phyloP scores from a whole-genome alignment of 2,329 filamentous ascomycete species.

The Zymoseptoria pseudotritici region DNA sequence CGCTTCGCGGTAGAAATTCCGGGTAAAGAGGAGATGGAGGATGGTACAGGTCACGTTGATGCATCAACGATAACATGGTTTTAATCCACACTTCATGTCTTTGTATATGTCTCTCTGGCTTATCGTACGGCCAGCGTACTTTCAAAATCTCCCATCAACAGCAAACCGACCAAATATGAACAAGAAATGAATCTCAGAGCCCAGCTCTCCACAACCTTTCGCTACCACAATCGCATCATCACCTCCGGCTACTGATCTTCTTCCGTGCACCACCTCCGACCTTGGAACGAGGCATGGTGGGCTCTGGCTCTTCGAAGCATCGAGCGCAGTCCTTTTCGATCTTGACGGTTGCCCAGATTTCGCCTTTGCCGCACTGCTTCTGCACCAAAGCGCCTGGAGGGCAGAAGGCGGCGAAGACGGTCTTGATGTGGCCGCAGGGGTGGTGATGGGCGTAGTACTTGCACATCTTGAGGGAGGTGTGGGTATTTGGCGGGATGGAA shows the following conservation, averaged over 20 bases:
- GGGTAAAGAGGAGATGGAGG: neutral
- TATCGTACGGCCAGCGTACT: neutral
- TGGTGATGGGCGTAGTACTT: constrained; percentile 43
- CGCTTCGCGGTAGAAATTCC: neutral
- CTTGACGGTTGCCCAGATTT: constrained; percentile 32
- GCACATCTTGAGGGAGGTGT: constrained; percentile 34
- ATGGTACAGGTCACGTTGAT: neutral
- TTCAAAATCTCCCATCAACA: neutral
- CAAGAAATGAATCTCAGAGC: neutral
- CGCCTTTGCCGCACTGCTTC: constrained; percentile 25
- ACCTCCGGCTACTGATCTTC: constrained; percentile 11
- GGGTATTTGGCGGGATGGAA: neutral
- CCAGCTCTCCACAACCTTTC: neutral
- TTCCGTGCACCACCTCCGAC: constrained; percentile 11
- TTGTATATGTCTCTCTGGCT: neutral
- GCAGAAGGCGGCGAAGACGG: constrained; percentile 31
- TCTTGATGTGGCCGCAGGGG: constrained; percentile 39
- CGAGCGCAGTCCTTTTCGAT: constrained; percentile 28
- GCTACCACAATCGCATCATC: neutral
- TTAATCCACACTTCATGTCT: neutral
- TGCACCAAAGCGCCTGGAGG: constrained; percentile 27
- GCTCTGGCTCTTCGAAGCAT: constrained; percentile 20
- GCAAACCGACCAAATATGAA: neutral
- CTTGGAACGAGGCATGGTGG: constrained; percentile 10
- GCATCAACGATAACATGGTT: neutral